Evolutionary conservation across 176 grass and related monocot species (phyloP).

Genomic region (Triticum monococcum): DNA sequence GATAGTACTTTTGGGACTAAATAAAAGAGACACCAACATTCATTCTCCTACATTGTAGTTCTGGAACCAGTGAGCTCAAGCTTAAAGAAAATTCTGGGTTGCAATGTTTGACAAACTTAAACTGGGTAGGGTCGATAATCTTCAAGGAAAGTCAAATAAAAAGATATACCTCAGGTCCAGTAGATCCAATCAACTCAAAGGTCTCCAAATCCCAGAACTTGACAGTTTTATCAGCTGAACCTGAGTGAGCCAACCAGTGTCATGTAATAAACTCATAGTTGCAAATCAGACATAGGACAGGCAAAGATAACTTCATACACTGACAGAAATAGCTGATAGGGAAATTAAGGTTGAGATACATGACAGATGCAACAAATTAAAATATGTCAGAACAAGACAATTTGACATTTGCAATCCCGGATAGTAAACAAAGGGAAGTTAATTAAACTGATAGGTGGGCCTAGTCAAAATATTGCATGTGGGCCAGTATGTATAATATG

Average conservation of each 20-base stretch:
- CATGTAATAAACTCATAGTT: slow-evolving; percentile 24
- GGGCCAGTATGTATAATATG: not conserved
- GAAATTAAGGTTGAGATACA: not conserved
- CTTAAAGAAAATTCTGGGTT: not conserved
- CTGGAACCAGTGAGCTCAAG: not conserved
- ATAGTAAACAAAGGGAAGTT: not conserved
- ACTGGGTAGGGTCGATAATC: slow-evolving; percentile 6
- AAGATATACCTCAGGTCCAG: slow-evolving; percentile 78
- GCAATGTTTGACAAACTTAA: not conserved
- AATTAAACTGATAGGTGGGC: not conserved
- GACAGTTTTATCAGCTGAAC: slow-evolving; percentile 93
- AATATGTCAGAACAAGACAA: not conserved
- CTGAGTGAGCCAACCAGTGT: slow-evolving; percentile 41
- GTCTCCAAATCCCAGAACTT: slow-evolving; percentile 99
- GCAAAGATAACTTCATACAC: slow-evolving; percentile 7
- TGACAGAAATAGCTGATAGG: not conserved
- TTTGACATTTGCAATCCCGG: not conserved
- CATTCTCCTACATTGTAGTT: not conserved
- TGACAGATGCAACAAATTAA: not conserved
- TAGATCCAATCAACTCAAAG: slow-evolving; percentile 94
- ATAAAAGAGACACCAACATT: not conserved
- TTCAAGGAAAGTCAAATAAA: not conserved
- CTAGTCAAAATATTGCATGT: not conserved
- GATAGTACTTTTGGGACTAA: not conserved
- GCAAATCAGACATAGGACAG: slow-evolving; percentile 2